Conservation (phyloP, 1,284 basidiomycete species). For the Afroboletus lepidellus region DNA sequence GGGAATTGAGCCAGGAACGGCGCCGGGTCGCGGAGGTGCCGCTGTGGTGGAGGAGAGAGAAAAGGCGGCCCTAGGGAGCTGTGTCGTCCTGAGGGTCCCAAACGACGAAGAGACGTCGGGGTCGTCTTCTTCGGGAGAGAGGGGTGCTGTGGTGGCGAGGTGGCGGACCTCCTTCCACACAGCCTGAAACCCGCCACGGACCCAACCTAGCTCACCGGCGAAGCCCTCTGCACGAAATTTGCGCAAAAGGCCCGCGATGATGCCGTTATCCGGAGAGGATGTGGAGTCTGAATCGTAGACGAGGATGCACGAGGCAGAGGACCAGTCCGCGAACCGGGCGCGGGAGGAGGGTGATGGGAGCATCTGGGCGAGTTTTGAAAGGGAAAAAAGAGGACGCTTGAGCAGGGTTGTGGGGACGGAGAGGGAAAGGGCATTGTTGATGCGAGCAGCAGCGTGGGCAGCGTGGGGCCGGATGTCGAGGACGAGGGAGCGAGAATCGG, state of each 20-base stretch:
- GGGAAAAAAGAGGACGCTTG: constrained; percentile 81
- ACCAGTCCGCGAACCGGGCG: constrained; percentile 60
- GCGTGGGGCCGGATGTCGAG: constrained; percentile 89
- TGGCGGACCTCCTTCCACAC: constrained; percentile 56
- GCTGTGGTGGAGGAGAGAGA: constrained; percentile 52
- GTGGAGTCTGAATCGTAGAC: constrained; percentile 81
- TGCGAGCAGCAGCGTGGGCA: constrained; percentile 62
- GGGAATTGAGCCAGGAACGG: constrained; percentile 16
- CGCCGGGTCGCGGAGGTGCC: constrained; percentile 4
- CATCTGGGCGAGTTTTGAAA: constrained; percentile 74
- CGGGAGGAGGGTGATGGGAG: constrained; percentile 60
- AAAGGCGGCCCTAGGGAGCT: constrained; percentile 67
- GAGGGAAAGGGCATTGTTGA: constrained; percentile 78
- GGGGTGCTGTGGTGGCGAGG: constrained; percentile 51
- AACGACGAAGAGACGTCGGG: constrained; percentile 23
- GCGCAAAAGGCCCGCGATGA: constrained; percentile 75
- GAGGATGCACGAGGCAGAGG: constrained; percentile 58
- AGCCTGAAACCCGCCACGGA: constrained; percentile 78
- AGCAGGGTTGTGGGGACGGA: constrained; percentile 94
- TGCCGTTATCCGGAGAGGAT: constrained; percentile 59
- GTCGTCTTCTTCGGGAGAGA: constrained; percentile 53
- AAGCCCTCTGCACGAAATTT: constrained; percentile 81
- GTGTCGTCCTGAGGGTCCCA: constrained; percentile 52
- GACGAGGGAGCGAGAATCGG: constrained; percentile 46
- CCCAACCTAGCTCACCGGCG: constrained; percentile 65